phyloP scores from a whole-genome alignment of 257 asterid genomes.

The Misopates orontium region DNA sequence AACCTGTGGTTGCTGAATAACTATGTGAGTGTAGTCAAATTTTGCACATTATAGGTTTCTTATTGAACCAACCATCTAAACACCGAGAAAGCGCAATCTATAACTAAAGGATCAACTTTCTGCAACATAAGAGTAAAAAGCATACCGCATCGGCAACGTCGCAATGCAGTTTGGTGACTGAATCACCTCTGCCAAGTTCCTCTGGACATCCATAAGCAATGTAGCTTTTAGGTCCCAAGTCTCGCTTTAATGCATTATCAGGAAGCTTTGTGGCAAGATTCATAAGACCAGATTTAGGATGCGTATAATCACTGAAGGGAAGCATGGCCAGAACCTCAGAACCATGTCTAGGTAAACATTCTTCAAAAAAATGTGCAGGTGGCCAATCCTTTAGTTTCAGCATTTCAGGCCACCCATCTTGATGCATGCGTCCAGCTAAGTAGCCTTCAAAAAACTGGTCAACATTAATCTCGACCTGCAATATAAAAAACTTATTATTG shows the following conservation, averaged over 20 bases:
- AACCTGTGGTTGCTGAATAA: too few relatives aligned
- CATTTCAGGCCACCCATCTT: constrained; percentile 51
- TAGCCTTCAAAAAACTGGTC: constrained; percentile 58
- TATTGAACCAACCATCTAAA: background rate
- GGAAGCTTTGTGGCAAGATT: constrained; percentile 55
- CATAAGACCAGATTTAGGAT: constrained; percentile 50
- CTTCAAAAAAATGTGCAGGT: constrained; percentile 41
- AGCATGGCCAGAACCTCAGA: constrained; percentile 52
- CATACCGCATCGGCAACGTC: constrained; percentile 73
- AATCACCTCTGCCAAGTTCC: constrained; percentile 73
- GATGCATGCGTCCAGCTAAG: constrained; percentile 39
- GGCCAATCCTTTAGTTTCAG: constrained; percentile 76
- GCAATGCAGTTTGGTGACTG: constrained; percentile 75
- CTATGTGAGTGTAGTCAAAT: too few relatives aligned
- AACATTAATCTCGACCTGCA: constrained; percentile 54
- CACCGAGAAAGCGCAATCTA: background rate
- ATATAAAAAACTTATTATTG: background rate
- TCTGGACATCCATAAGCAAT: constrained; percentile 60
- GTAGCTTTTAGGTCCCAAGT: constrained; percentile 72
- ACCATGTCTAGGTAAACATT: constrained; percentile 55
- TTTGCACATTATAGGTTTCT: background rate
- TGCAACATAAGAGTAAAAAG: background rate
- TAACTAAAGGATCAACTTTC: background rate
- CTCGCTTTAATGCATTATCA: constrained; percentile 44
- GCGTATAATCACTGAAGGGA: constrained; percentile 68